Percentiles rank a stretch among this genome's conserved stretches.
Conservation (phyloP, 1,139 yeast genomes). For the Nematodospora anomalae region DNA sequence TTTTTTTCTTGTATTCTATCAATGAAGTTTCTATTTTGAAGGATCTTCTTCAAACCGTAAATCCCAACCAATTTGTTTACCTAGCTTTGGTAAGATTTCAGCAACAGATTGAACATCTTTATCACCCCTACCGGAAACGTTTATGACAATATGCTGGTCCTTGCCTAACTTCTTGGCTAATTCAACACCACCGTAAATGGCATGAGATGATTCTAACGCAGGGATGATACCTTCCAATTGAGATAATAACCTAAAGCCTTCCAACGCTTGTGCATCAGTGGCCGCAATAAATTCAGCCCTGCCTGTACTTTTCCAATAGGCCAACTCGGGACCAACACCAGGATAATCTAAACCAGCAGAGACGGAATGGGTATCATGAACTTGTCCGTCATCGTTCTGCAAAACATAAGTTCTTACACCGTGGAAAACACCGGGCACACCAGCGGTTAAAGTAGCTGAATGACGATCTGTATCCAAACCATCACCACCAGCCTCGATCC, state of each 20-base stretch:
- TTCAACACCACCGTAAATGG: slow-evolving; percentile 86
- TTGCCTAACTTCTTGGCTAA: slow-evolving; percentile 81
- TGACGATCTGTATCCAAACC: slow-evolving; percentile 86
- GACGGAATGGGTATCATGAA: slow-evolving; percentile 95
- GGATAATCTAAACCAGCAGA: slow-evolving; percentile 99
- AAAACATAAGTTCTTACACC: slow-evolving; percentile 94
- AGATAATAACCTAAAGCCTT: slow-evolving; percentile 83
- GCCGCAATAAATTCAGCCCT: slow-evolving; percentile 91
- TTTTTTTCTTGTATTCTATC: not conserved
- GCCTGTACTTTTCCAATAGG: slow-evolving; percentile 91
- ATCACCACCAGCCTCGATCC: slow-evolving; percentile 99
- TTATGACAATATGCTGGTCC: slow-evolving; percentile 81
- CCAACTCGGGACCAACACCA: slow-evolving; percentile 98
- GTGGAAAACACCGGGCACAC: slow-evolving; percentile 96
- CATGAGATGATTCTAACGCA: slow-evolving; percentile 96
- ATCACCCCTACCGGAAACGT: slow-evolving; percentile 97
- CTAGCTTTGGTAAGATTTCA: slow-evolving; percentile 83
- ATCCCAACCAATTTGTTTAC: slow-evolving; percentile 94
- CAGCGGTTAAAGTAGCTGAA: slow-evolving; percentile 90
- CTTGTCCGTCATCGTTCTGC: slow-evolving; percentile 92
- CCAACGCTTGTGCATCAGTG: slow-evolving; percentile 84
- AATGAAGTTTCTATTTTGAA: slow-evolving; percentile 23
- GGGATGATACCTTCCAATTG: slow-evolving; percentile 98
- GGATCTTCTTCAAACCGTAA: slow-evolving; percentile 74
- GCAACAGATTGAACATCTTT: slow-evolving; percentile 98